phyloP scores from a whole-genome alignment of 192 early-diverging fungal species.

The Helicostylum pulchrum region DNA sequence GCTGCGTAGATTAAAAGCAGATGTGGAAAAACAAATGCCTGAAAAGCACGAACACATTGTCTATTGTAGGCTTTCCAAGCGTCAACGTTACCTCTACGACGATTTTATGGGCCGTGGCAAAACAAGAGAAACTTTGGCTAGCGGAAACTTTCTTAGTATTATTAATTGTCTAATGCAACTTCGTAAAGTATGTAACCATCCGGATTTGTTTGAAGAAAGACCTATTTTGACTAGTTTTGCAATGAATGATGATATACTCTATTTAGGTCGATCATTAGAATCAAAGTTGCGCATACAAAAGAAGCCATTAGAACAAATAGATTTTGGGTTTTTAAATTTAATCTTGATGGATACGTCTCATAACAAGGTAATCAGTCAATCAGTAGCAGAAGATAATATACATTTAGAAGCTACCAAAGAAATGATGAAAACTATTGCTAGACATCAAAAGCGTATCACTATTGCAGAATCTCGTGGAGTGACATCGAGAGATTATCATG shows the following conservation, averaged over 20 bases:
- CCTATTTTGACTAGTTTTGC: slow-evolving; percentile 61
- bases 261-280: slow-evolving; percentile 35
- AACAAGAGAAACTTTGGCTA: slow-evolving; percentile 68
- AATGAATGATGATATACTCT: slow-evolving; percentile 39
- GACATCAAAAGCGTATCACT: slow-evolving; percentile 11
- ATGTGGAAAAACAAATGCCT: slow-evolving; percentile 67
- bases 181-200: slow-evolving; percentile 58
- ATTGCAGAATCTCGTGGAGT: slow-evolving; percentile 26
- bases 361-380: slow-evolving; percentile 27
- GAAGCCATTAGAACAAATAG: slow-evolving; percentile 12
- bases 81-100: slow-evolving; percentile 71
- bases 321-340: slow-evolving; percentile 45
- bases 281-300: slow-evolving; percentile 31
- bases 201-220: slow-evolving; percentile 55
- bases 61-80: slow-evolving; percentile 65
- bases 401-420: slow-evolving; percentile 22
- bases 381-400: slow-evolving; percentile 23
- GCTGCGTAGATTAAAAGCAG: slow-evolving; percentile 59
- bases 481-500: slow-evolving; percentile 37
- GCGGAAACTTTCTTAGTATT: slow-evolving; percentile 72
- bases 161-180: slow-evolving; percentile 76
- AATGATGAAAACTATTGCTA: slow-evolving; percentile 24
- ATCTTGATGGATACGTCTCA: slow-evolving; percentile 19
- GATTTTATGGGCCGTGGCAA: slow-evolving; percentile 80
- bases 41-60: slow-evolving; percentile 67